phyloP scores from a whole-genome alignment of 208 protist genomes.

The Leishmania lainsoni region DNA sequence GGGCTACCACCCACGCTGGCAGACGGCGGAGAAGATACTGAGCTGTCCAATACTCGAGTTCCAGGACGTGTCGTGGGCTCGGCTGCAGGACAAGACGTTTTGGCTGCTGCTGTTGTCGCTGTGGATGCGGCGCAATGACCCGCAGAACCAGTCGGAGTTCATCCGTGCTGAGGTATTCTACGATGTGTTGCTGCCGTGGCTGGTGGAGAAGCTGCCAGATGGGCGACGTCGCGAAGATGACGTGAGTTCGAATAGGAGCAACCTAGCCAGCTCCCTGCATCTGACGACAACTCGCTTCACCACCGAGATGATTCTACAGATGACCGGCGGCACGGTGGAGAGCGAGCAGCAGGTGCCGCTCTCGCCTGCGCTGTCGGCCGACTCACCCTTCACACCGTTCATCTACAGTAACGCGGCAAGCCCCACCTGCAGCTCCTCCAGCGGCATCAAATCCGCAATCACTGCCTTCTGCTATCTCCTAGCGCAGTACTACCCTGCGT shows the following conservation, averaged over 20 bases:
- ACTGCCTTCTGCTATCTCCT: constrained; percentile 63
- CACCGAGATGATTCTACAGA: constrained; percentile 40
- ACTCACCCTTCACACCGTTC: constrained; percentile 26
- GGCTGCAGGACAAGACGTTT: constrained; percentile 57
- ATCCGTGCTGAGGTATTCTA: constrained; percentile 84
- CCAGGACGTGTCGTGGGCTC: constrained; percentile 33
- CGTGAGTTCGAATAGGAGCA: neutral
- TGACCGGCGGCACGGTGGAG: neutral
- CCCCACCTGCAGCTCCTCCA: constrained; percentile 38
- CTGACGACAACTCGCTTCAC: constrained; percentile 34
- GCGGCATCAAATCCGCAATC: constrained; percentile 56
- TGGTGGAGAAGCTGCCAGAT: constrained; percentile 47
- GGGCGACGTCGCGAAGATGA: constrained; percentile 2
- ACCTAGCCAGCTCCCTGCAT: neutral
- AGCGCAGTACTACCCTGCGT: constrained; percentile 35
- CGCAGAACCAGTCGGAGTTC: constrained; percentile 70
- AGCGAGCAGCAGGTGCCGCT: neutral
- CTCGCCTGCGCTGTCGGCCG: neutral
- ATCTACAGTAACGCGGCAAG: constrained; percentile 38
- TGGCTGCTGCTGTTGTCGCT: constrained; percentile 78
- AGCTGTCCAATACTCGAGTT: constrained; percentile 56
- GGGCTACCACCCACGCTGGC: constrained; percentile 68
- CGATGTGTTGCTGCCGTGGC: constrained; percentile 82
- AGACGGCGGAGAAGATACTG: constrained; percentile 60
- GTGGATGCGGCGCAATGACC: constrained; percentile 69